Evolutionary conservation across 148 eudicot genomes (phyloP), one percentile per base, ranked within the genome.

Genomic region (Rhododendron griersonianum): DNA sequence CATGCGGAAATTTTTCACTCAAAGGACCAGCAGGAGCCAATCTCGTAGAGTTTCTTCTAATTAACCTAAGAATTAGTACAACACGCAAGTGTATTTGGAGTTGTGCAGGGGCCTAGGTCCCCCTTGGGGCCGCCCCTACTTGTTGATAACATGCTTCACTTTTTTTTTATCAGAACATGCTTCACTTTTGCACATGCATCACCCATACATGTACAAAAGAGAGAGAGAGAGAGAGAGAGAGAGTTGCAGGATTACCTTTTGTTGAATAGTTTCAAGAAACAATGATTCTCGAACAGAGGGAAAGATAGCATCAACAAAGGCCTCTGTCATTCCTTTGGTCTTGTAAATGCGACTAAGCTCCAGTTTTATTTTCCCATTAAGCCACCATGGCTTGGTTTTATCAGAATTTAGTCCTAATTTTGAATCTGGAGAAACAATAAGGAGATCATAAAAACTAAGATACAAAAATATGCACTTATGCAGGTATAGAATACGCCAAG

Each of bases 241-340:
- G 21, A 47, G 37, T 73, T 16, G 30, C 16, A 53, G 76, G 77
- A 45, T 89, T 90, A 96, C 98, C 98, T 92, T 96, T 51, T 88
- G 94, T 82, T 85, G 91, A 84, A 90, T 81, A 35, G 94, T 87
- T 85, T 91, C 92, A 88, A 93, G 80, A 81, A 89, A 83, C 85
- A 96, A 86, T 35, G 96, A 91, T 82, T 96, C 96, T 47, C 91
- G 94, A 53, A 96, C 91, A 67, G 91, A 87, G 63, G 98, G 95
- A 81, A 88, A 95, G 21, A 95, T 90, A 35, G 91, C 87, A 85
- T 91, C 93, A 79, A 92, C 97, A 90, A 92, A 96, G 73, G 87
- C 93, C 90, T 94, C 96, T 45, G 86, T 86, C 90, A 86, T 87
- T 67, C 95, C 96, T 92, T 90, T 93, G 78, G 89, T 86, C 89